Percentiles rank a stretch among this genome's conserved stretches.
These are phyloP conservation scores for Fusarium pseudocircinatum DNA, from an alignment of 2,329 filamentous ascomycete species.

Conservation along the genomic window DNA sequence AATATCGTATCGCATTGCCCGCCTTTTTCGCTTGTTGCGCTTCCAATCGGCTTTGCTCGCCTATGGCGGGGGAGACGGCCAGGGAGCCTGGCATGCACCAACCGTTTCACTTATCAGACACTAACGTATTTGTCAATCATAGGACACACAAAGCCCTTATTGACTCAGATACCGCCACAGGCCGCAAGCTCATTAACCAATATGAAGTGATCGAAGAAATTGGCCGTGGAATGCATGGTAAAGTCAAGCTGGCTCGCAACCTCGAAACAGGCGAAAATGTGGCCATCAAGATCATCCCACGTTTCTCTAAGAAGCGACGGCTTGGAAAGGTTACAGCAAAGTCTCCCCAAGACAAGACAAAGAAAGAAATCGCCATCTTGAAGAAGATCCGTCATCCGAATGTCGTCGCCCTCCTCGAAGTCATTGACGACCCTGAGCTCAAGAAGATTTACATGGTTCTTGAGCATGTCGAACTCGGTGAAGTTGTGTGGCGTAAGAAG, in stretches of 20 bases:
- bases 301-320: conserved; percentile 91
- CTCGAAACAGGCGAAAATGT: conserved; percentile 80
- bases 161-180: conserved; percentile 87
- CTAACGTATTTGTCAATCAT: conserved; percentile 26
- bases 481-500: conserved; percentile 93
- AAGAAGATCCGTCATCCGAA: conserved; percentile 99
- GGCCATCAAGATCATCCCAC: conserved; percentile 98
- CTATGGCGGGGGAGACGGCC: conserved; percentile 12
- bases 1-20: background rate
- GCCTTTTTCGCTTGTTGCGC: background rate
- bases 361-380: conserved; percentile 95
- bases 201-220: conserved; percentile 98
- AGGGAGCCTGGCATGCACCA: conserved; percentile 14
- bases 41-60: conserved; percentile 5
- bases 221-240: conserved; percentile 94
- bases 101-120: conserved; percentile 19
- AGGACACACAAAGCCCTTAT: conserved; percentile 92
- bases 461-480: conserved; percentile 92
- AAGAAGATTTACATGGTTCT: conserved; percentile 99
- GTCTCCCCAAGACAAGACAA: conserved; percentile 80
- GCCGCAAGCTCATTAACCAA: conserved; percentile 96
- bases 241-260: conserved; percentile 93
- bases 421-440: conserved; percentile 94
- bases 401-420: conserved; percentile 92
- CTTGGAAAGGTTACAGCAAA: conserved; percentile 81